Percentiles rank a stretch among this genome's conserved stretches.
phyloP scores from a whole-genome alignment of 2,329 filamentous ascomycete genomes.

The Nannizziopsis barbatae region DNA sequence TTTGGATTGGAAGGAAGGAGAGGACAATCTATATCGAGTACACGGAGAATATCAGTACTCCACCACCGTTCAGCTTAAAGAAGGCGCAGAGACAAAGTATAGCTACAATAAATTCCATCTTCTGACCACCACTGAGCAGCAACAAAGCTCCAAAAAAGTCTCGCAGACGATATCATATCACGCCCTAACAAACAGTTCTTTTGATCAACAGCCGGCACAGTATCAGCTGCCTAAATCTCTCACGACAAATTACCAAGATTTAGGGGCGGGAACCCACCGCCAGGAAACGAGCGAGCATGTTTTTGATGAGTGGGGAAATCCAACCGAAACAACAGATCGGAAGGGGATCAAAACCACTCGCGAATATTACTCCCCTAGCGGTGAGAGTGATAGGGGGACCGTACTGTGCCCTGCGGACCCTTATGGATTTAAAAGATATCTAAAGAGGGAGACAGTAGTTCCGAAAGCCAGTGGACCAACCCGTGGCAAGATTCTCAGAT shows the following conservation, averaged over 20 bases:
- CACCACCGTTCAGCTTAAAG: not conserved
- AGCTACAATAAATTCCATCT: conserved; percentile 11
- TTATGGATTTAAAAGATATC: not conserved
- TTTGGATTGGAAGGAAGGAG: conserved; percentile 5
- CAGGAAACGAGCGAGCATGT: not conserved
- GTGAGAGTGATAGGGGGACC: conserved; percentile 1
- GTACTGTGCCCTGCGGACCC: conserved; percentile 6
- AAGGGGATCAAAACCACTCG: not conserved
- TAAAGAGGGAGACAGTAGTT: not conserved
- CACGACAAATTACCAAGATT: conserved; percentile 2
- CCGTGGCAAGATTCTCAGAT: not conserved
- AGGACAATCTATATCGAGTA: conserved; percentile 7
- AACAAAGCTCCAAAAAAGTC: not conserved
- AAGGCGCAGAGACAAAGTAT: conserved; percentile 1
- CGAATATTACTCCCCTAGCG: not conserved
- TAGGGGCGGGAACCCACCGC: not conserved
- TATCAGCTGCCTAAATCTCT: conserved; percentile 5
- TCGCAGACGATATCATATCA: not conserved
- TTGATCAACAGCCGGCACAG: conserved; percentile 3
- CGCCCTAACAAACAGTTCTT: not conserved
- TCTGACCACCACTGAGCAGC: not conserved
- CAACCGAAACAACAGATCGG: not conserved
- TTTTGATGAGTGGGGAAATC: conserved; percentile 9
- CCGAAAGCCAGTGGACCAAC: not conserved
- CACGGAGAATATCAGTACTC: conserved; percentile 5